These are phyloP conservation scores for Cladochytrium replicatum DNA, from an alignment of 192 early-diverging fungal genomes.

Conservation along the genomic window DNA sequence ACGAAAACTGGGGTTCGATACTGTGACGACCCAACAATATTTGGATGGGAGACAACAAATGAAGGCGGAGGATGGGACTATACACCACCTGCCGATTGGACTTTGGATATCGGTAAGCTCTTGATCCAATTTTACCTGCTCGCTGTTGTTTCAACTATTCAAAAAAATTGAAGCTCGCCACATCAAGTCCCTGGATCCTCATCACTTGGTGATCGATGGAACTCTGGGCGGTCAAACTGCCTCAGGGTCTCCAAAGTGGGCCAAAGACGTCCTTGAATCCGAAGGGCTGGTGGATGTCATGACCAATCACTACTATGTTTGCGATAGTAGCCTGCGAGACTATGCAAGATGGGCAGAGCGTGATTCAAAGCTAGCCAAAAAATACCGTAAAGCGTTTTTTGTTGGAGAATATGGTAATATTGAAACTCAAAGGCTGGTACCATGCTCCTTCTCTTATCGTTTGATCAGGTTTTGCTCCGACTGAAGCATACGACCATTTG, in stretches of 20 bases:
- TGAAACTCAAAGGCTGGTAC: too few species aligned
- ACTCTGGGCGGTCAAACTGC: too few species aligned
- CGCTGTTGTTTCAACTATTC: too few species aligned
- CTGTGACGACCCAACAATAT: constrained; percentile 26
- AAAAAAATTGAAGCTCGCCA: neutral
- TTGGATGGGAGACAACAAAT: constrained; percentile 35
- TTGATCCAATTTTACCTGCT: too few species aligned
- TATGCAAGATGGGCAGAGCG: neutral
- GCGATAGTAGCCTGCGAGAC: neutral
- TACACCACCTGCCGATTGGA: constrained; percentile 14
- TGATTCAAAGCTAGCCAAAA: neutral
- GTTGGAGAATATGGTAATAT: constrained; percentile 24
- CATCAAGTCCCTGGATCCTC: neutral
- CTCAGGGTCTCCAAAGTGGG: neutral
- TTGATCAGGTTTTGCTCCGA: neutral
- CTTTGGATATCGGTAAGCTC: constrained; percentile 7
- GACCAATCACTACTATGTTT: constrained; percentile 13
- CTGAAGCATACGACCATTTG: constrained; percentile 5
- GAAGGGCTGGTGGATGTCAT: constrained; percentile 4
- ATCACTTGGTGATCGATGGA: constrained; percentile 11
- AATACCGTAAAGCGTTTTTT: constrained; percentile 9
- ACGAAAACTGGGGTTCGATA: constrained; percentile 21
- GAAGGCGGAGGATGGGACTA: constrained; percentile 15
- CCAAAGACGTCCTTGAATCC: neutral
- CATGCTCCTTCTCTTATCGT: neutral